Evolutionary conservation across 176 grass and related monocot species (phyloP).

Genomic region (Carex scoparia): DNA sequence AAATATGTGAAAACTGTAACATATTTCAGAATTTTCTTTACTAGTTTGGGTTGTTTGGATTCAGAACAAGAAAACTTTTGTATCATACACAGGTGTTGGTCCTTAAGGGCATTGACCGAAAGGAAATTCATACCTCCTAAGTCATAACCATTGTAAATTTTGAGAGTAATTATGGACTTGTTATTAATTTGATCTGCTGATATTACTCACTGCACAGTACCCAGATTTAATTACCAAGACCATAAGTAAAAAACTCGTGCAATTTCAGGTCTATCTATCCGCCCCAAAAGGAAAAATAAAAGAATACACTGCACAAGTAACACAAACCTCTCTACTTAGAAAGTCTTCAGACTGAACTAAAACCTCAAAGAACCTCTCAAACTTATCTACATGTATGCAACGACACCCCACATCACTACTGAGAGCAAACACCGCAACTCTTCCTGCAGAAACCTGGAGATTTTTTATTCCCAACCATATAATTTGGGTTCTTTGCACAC

Average conservation of each 20-base stretch:
- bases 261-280: neutral
- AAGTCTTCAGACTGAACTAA: neutral
- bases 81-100: neutral
- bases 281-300: neutral
- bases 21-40: constrained; percentile 16
- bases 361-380: neutral
- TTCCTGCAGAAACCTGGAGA: constrained; percentile 77
- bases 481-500: constrained; percentile 79
- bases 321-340: neutral
- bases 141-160: constrained; percentile 1
- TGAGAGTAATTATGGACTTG: neutral
- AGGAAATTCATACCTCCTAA: neutral
- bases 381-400: constrained; percentile 2
- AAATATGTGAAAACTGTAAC: constrained; percentile 9
- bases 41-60: neutral
- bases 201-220: neutral
- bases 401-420: constrained; percentile 27
- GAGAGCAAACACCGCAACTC: constrained; percentile 60
- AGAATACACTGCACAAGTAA: neutral
- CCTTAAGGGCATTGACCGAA: neutral
- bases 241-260: neutral
- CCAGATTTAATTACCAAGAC: neutral
- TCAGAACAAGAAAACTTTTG: neutral
- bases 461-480: constrained; percentile 77
- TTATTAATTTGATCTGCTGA: neutral